Evolutionary conservation across 805 yeast genomes (phyloP), one percentile per base, ranked within the genome.

Genomic region (Saccharomycopsis sp.): DNA sequence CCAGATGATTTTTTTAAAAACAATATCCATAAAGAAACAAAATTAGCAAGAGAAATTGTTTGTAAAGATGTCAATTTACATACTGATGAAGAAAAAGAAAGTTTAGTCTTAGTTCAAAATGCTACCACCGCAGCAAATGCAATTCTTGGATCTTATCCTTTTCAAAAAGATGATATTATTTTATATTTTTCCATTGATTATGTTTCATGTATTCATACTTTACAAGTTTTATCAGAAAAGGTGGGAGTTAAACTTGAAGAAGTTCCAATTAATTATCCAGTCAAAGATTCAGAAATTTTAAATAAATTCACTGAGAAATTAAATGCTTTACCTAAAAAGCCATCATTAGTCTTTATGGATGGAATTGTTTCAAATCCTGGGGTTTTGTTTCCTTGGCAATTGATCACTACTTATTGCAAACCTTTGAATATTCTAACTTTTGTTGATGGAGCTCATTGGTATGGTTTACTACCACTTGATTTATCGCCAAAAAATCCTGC

Each of bases 381-480:
- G 6, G 69, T 69, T 3, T 50, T 56, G 18, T 49, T 79, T 21
- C 89, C 92, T 1, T 79, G 66, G 54, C 66, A 67, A 44, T 52
- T 61, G 38, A 48, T 80, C 34, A 61, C 66, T 3, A 45, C 53
- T 5, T 50, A 72, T 31, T 74, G 85, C 47, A 54, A 58, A 12
- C 55, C 68, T 37, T 56, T 71, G 36, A 55, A 58, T 12, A 70
- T 72, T 3, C 45, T 76, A 34, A 72, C 83, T 3, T 56, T 77
- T 32, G 67, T 81, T 20, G 89, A 81, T 54, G 89, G 81, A 12
- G 89, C 88, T 4, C 89, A 81, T 52, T 70, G 74, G 1, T 63
- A 74, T 27, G 89, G 89, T 0, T 50, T 56, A 40, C 48, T 75
- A 27, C 56, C 54, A 10, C 19, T 41, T 18, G 39, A 45, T 25